Evolutionary conservation across 805 yeast genomes (phyloP).

Genomic region (Candida tallmaniae): DNA sequence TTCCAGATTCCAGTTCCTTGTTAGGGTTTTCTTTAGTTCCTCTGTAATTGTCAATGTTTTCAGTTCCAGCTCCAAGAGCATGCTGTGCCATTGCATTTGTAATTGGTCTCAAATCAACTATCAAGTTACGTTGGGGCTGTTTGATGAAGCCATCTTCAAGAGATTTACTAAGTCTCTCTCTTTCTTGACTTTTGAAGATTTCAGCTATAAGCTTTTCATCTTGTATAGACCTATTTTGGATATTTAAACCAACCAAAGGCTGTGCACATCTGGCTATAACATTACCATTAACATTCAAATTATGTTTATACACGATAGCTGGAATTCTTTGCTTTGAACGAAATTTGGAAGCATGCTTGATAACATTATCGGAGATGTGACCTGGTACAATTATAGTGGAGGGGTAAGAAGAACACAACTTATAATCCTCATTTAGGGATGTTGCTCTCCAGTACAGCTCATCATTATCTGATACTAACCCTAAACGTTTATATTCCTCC

Average conservation of each 20-base stretch:
- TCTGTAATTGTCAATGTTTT: conserved; percentile 81
- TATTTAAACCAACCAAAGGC: conserved; percentile 83
- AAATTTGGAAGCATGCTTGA: conserved; percentile 79
- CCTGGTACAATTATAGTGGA: conserved; percentile 61
- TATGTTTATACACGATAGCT: conserved; percentile 69
- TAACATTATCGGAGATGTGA: conserved; percentile 74
- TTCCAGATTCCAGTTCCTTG: not conserved
- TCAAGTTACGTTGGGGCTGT: conserved; percentile 50
- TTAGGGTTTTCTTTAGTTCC: conserved; percentile 16
- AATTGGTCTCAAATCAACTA: conserved; percentile 88
- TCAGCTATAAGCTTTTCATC: conserved; percentile 82
- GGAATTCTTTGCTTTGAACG: conserved; percentile 87
- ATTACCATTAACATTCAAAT: conserved; percentile 52
- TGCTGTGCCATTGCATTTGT: conserved; percentile 96
- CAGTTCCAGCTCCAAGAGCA: conserved; percentile 98
- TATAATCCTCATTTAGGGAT: conserved; percentile 56
- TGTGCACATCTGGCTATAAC: conserved; percentile 88
- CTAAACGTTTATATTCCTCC: conserved; percentile 73
- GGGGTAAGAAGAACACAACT: conserved; percentile 77
- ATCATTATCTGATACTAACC: conserved; percentile 35
- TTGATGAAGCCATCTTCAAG: conserved; percentile 20
- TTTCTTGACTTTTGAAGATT: conserved; percentile 58
- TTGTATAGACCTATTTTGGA: conserved; percentile 79
- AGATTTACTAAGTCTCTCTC: conserved; percentile 18
- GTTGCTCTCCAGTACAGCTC: conserved; percentile 65